Evolutionary conservation across 192 early-diverging fungal genomes (phyloP), one percentile per base, ranked within the genome.

Genomic region (Coemansia sp.): DNA sequence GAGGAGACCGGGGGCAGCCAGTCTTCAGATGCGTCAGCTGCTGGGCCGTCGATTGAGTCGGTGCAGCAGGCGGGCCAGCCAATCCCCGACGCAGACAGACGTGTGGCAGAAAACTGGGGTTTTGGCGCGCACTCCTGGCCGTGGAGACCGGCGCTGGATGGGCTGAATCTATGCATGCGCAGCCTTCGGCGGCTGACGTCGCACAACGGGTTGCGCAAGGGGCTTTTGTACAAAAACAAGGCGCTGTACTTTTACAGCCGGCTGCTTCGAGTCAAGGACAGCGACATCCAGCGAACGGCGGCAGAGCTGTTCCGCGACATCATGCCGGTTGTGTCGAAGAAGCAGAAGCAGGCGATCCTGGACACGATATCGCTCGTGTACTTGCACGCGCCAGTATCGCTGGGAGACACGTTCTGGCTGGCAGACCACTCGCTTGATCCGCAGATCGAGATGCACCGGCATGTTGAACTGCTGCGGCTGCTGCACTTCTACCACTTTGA

Each of bases 381-480:
- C 44, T 43, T 71, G 16, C 68, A 62, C 24, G 79, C 71, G 21
- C 70, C 64, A 21, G 66, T 66, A 7, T 30, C 57, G 11, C 23
- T 82, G 12, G 20, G 35, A 2, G 79, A 82, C 11, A 51, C 71
- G 24, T 73, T 69, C 23, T 82, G 79, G 79, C 68, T 82, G 26
- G 63, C 71, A 0, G 79, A 82, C 14, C 73, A 64, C 59, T 61
- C 65, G 16, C 46, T 82, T 16, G 74, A 82, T 46, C 79, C 79
- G 55, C 70, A 76, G 56, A 64, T 82, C 64, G 79, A 82, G 59
- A 82, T 82, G 79, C 79, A 82, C 38, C 59, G 79, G 14, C 79
- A 82, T 66, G 79, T 82, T 0, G 79, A 82, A 68, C 74, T 82
- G 2, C 35, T 82, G 34, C 26, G 79, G 36, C 34, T 82, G 24